Percentiles rank a stretch among this genome's conserved stretches.
These are phyloP conservation scores for Triadica sebifera DNA, from an alignment of 345 rosid genomes.

Conservation along the genomic window DNA sequence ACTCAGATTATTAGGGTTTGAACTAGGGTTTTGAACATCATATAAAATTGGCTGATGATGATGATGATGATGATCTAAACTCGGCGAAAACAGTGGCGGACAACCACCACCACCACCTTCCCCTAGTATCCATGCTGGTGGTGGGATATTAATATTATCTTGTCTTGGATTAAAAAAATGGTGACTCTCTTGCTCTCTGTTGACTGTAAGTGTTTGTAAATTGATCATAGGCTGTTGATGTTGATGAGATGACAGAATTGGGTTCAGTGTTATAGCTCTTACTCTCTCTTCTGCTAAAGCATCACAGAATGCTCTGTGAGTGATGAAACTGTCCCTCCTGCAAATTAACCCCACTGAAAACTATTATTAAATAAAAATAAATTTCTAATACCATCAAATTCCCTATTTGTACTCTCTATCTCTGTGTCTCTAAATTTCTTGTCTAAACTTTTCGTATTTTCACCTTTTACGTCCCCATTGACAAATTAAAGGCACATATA, in stretches of 20 bases:
- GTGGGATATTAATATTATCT: too few relatives aligned
- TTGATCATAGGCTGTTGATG: conserved; percentile 5
- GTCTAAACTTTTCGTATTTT: conserved; percentile 33
- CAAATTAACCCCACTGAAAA: background rate
- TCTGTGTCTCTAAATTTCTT: conserved; percentile 12
- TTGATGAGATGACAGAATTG: conserved; percentile 6
- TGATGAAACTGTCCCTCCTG: conserved; percentile 71
- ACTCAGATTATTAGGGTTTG: conserved; percentile 16
- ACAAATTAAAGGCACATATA: conserved; percentile 23
- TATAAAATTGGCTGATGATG: too few relatives aligned
- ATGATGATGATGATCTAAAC: conserved; percentile 14
- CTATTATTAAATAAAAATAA: conserved; percentile 32
- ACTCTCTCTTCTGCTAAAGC: conserved; percentile 49
- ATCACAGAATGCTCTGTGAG: conserved; percentile 68
- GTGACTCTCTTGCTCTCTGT: conserved; percentile 38
- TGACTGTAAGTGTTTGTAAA: conserved; percentile 28
- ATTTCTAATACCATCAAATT: conserved; percentile 24
- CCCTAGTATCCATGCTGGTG: conserved; percentile 4
- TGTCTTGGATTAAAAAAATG: conserved; percentile 21
- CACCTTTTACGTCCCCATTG: conserved; percentile 21
- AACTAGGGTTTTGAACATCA: background rate
- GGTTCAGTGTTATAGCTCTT: conserved; percentile 29
- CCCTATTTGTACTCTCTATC: background rate
- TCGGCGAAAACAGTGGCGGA: conserved; percentile 18
- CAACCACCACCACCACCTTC: conserved; percentile 7